These are phyloP conservation scores for Puccinia hordei DNA, from an alignment of 1,284 basidiomycete genomes.

Conservation along the genomic window DNA sequence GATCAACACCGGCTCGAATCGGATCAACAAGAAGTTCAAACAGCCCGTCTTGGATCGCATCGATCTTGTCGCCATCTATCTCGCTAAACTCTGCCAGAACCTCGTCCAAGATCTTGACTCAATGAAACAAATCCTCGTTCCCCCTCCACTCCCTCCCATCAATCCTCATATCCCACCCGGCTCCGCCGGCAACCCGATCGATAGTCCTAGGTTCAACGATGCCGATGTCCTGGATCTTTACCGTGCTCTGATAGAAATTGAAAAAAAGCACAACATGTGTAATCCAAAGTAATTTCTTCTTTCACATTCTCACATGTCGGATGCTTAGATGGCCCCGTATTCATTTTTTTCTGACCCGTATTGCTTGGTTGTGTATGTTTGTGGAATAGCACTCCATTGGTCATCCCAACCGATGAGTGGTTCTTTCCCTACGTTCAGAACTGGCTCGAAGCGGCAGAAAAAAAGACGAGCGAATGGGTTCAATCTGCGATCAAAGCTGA, in stretches of 20 bases:
- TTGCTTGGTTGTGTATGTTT: conserved; percentile 29
- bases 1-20: conserved; percentile 80
- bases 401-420: conserved; percentile 63
- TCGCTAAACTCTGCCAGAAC: conserved; percentile 29
- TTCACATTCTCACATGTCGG: not conserved
- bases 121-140: conserved; percentile 37
- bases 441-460: conserved; percentile 87
- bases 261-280: conserved; percentile 51
- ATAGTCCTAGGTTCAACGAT: conserved; percentile 19
- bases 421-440: conserved; percentile 86
- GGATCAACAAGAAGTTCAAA: conserved; percentile 79
- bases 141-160: not conserved
- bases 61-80: conserved; percentile 43
- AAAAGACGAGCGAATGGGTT: conserved; percentile 91
- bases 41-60: conserved; percentile 70
- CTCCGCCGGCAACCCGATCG: not conserved
- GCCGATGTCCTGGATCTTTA: conserved; percentile 45
- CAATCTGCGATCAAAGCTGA: conserved; percentile 85
- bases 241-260: conserved; percentile 33
- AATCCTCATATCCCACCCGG: not conserved
- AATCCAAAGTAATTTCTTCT: conserved; percentile 38
- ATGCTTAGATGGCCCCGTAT: not conserved
- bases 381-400: conserved; percentile 39
- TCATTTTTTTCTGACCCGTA: not conserved
- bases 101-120: conserved; percentile 44